These are phyloP conservation scores for Cudoniella acicularis DNA, from an alignment of 495 filamentous ascomycete genomes.

Conservation along the genomic window DNA sequence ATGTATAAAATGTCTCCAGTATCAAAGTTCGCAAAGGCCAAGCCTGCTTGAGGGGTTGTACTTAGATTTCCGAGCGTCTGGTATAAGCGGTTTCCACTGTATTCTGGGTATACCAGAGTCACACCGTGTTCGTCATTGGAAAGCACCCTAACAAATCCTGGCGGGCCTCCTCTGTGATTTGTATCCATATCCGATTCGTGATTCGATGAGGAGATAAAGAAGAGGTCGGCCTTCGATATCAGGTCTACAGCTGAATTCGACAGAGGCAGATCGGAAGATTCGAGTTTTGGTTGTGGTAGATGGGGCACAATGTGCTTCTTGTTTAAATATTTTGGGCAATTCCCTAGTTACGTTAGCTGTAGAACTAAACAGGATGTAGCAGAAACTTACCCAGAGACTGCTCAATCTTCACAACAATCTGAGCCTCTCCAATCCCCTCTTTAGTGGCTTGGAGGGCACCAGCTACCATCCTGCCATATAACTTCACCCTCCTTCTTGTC, in stretches of 20 bases:
- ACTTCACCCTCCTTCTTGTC: slow-evolving; percentile 61
- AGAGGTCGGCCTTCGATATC: slow-evolving; percentile 62
- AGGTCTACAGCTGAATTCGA: slow-evolving; percentile 51
- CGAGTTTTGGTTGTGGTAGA: slow-evolving; percentile 46
- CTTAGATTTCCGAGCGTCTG: slow-evolving; percentile 75
- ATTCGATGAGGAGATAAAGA: slow-evolving; percentile 69
- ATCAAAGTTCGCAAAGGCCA: slow-evolving; percentile 67
- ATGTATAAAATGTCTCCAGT: slow-evolving; percentile 66
- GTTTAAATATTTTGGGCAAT: slow-evolving; percentile 84
- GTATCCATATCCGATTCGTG: slow-evolving; percentile 70
- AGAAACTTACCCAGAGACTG: slow-evolving; percentile 53
- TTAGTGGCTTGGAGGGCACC: slow-evolving; percentile 42
- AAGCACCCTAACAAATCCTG: slow-evolving; percentile 67
- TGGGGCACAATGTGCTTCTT: slow-evolving; percentile 58
- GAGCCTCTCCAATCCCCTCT: slow-evolving; percentile 46
- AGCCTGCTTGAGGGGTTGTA: slow-evolving; percentile 58
- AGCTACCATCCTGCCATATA: slow-evolving; percentile 59
- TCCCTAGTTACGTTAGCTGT: slow-evolving; percentile 35
- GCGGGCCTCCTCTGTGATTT: slow-evolving; percentile 75
- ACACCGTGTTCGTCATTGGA: slow-evolving; percentile 45
- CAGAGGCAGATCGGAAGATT: slow-evolving; percentile 36
- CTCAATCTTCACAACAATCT: slow-evolving; percentile 62
- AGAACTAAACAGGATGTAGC: background rate
- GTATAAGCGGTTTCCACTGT: slow-evolving; percentile 77
- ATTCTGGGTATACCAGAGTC: slow-evolving; percentile 71